Evolutionary conservation across 108 stramenopile genomes (phyloP).

Genomic region (Aureococcus anophagefferens): DNA sequence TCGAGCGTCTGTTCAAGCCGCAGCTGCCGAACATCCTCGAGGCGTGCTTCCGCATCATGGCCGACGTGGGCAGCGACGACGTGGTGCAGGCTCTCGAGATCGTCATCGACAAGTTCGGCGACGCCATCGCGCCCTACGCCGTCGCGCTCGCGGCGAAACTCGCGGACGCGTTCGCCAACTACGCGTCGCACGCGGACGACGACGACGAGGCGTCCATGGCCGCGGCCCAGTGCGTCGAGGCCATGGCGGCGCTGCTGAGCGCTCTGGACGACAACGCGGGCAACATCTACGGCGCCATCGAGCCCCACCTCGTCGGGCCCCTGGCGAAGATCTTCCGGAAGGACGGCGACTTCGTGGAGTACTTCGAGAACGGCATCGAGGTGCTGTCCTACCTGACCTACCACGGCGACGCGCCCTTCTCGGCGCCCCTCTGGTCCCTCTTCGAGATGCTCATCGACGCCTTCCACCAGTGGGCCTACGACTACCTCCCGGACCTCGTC

Average conservation of each 20-base stretch:
- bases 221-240: constrained; percentile 87
- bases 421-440: constrained; percentile 75
- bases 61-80: constrained; percentile 89
- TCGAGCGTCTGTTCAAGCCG: constrained; percentile 62
- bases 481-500: constrained; percentile 85
- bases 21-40: constrained; percentile 81
- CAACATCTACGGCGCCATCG: constrained; percentile 64
- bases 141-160: constrained; percentile 76
- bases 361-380: constrained; percentile 82
- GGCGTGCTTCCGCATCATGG: constrained; percentile 95
- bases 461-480: constrained; percentile 87
- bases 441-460: constrained; percentile 81
- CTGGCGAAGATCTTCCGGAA: constrained; percentile 71
- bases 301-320: constrained; percentile 76
- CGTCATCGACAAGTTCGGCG: constrained; percentile 82
- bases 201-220: constrained; percentile 89
- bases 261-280: constrained; percentile 33
- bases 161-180: constrained; percentile 69
- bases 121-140: constrained; percentile 87
- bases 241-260: constrained; percentile 79
- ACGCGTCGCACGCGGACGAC: constrained; percentile 81
- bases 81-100: constrained; percentile 83
- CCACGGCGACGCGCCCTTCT: constrained; percentile 61
- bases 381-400: constrained; percentile 86
- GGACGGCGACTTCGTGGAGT: constrained; percentile 84